Evolutionary conservation across 1,284 basidiomycete species (phyloP).

Genomic region (Ceratobasidium papillatum): DNA sequence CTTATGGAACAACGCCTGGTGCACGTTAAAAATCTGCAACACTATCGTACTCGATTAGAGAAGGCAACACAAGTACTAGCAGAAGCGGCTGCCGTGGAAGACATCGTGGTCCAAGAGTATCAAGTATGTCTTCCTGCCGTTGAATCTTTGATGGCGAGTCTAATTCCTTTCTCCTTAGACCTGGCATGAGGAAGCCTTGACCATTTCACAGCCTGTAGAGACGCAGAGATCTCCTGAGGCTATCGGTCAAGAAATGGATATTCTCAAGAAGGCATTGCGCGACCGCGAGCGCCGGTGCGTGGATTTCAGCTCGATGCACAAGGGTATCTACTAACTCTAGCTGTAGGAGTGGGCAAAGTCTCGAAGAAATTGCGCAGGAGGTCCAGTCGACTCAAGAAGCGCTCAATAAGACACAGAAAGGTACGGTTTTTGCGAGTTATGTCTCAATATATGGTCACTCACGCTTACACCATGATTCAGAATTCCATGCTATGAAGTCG

Average conservation of each 20-base stretch:
- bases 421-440: not conserved
- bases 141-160: not conserved
- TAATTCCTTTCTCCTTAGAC: slow-evolving; percentile 53
- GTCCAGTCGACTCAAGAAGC: slow-evolving; percentile 68
- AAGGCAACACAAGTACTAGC: slow-evolving; percentile 46
- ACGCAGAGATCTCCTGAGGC: slow-evolving; percentile 51
- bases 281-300: slow-evolving; percentile 73
- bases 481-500: slow-evolving; percentile 23
- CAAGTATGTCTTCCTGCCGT: not conserved
- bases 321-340: not conserved
- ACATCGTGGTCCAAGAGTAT: slow-evolving; percentile 61
- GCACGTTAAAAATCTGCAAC: slow-evolving; percentile 36
- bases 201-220: slow-evolving; percentile 28
- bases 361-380: slow-evolving; percentile 78
- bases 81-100: slow-evolving; percentile 54
- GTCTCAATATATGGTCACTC: not conserved
- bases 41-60: slow-evolving; percentile 40
- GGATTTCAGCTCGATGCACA: not conserved
- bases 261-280: slow-evolving; percentile 70
- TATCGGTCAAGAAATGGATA: slow-evolving; percentile 71
- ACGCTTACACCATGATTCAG: not conserved
- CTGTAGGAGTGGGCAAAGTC: slow-evolving; percentile 73
- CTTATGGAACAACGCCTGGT: slow-evolving; percentile 35
- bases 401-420: slow-evolving; percentile 65
- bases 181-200: slow-evolving; percentile 69